Percentiles rank a stretch among this genome's conserved stretches.
Evolutionary conservation across 2,329 filamentous ascomycete species (phyloP).

Genomic region (Colletotrichum melonis): DNA sequence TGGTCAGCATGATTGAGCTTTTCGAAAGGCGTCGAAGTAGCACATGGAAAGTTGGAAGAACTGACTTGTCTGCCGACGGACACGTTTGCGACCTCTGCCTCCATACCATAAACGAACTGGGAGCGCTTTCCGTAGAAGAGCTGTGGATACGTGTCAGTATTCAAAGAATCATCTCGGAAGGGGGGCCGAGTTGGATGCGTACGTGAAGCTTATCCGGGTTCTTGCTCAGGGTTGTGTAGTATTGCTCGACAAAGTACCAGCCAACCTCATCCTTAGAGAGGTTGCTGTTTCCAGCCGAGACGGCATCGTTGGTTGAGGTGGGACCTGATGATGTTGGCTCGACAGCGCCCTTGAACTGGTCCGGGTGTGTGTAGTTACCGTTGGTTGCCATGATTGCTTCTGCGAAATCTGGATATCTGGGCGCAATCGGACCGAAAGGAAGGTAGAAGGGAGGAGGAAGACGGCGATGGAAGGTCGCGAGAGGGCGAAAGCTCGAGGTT

Average conservation of each 20-base stretch:
- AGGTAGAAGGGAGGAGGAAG: slow-evolving; percentile 2
- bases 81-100: slow-evolving; percentile 89
- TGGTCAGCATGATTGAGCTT: slow-evolving; percentile 23
- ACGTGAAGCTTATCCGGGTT: slow-evolving; percentile 91
- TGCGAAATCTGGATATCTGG: slow-evolving; percentile 14
- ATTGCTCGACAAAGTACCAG: slow-evolving; percentile 99
- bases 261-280: slow-evolving; percentile 92
- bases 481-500: slow-evolving; percentile 25
- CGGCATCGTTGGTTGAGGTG: slow-evolving; percentile 47
- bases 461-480: slow-evolving; percentile 1
- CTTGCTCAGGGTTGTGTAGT: slow-evolving; percentile 97
- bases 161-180: neutral
- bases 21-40: neutral
- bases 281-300: slow-evolving; percentile 54
- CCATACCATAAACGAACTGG: slow-evolving; percentile 91
- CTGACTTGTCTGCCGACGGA: slow-evolving; percentile 88
- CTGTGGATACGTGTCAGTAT: slow-evolving; percentile 47
- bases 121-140: slow-evolving; percentile 98
- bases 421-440: slow-evolving; percentile 31
- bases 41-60: slow-evolving; percentile 38
- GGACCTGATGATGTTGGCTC: slow-evolving; percentile 53
- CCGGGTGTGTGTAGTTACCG: slow-evolving; percentile 62
- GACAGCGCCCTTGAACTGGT: slow-evolving; percentile 51
- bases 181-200: slow-evolving; percentile 45
- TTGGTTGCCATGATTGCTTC: slow-evolving; percentile 64